Conservation (phyloP, 441 rosid species). For the Syzygium malaccense region DNA sequence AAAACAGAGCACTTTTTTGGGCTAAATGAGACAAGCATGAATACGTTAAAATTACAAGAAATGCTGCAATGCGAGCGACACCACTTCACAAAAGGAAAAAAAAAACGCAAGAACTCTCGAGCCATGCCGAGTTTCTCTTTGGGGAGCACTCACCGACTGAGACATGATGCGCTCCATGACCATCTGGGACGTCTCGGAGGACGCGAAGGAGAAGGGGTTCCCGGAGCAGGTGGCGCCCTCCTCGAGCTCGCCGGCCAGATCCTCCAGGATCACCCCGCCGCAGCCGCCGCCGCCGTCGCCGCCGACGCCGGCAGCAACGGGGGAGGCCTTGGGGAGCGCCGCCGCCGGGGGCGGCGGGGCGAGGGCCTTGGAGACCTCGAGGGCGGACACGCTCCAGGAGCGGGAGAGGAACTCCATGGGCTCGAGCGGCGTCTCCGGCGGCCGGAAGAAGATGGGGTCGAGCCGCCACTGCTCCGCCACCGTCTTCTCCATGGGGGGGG, state of each 20-base stretch:
- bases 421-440: conserved; percentile 82
- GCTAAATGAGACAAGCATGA: neutral
- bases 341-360: conserved; percentile 37
- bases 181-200: conserved; percentile 90
- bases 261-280: conserved; percentile 43
- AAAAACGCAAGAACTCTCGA: neutral
- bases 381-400: conserved; percentile 88
- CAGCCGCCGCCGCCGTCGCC: neutral
- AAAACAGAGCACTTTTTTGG: neutral
- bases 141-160: conserved; percentile 65
- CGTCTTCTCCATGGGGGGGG: conserved; percentile 33
- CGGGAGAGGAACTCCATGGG: conserved; percentile 95
- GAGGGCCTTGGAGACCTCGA: conserved; percentile 73
- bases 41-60: neutral
- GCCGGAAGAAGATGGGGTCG: conserved; percentile 47
- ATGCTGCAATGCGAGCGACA: neutral
- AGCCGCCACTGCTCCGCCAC: conserved; percentile 47
- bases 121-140: too few species aligned
- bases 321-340: conserved; percentile 33
- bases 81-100: neutral
- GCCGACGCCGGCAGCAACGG: neutral
- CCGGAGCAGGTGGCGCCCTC: conserved; percentile 47
- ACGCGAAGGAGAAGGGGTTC: conserved; percentile 84
- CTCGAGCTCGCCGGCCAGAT: conserved; percentile 46
- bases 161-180: conserved; percentile 94